Percentiles rank a stretch among this genome's conserved stretches.
Conservation (phyloP, 2,329 filamentous ascomycete genomes). For the Malbranchea cinnamomea region DNA sequence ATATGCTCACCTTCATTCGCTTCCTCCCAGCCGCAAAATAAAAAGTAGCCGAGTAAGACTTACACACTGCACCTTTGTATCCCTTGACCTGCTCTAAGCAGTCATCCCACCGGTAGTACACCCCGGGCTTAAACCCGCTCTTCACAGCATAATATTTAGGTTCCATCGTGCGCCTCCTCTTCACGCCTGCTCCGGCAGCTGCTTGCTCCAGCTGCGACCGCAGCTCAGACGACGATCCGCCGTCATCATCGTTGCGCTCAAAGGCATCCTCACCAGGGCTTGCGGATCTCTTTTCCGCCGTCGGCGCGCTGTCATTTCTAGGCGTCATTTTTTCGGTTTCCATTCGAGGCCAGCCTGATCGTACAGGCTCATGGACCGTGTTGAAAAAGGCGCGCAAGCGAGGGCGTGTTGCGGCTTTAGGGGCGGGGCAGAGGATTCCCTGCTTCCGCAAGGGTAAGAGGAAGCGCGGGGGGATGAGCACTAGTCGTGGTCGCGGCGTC, state of each 20-base stretch:
- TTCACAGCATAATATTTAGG: conserved; percentile 51
- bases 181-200: conserved; percentile 30
- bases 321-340: too few species aligned
- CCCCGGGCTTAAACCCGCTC: conserved; percentile 42
- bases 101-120: conserved; percentile 50
- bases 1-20: too few species aligned
- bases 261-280: too few species aligned
- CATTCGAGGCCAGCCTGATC: too few species aligned
- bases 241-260: too few species aligned
- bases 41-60: conserved; percentile 22
- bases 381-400: conserved; percentile 12
- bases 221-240: too few species aligned
- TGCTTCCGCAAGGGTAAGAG: conserved; percentile 15
- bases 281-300: too few species aligned
- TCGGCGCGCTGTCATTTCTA: too few species aligned
- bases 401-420: conserved; percentile 6
- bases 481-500: conserved; percentile 1
- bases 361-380: too few species aligned
- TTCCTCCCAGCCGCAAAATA: too few species aligned
- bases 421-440: conserved; percentile 15
- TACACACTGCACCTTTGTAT: conserved; percentile 53
- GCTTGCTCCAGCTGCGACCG: too few species aligned
- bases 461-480: too few species aligned
- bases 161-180: conserved; percentile 38
- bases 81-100: conserved; percentile 47